A percentile compares a stretch with the other conserved stretches of the same genome.
Evolutionary conservation across 495 filamentous ascomycete species (phyloP).

Genomic region (Neurospora sp.): DNA sequence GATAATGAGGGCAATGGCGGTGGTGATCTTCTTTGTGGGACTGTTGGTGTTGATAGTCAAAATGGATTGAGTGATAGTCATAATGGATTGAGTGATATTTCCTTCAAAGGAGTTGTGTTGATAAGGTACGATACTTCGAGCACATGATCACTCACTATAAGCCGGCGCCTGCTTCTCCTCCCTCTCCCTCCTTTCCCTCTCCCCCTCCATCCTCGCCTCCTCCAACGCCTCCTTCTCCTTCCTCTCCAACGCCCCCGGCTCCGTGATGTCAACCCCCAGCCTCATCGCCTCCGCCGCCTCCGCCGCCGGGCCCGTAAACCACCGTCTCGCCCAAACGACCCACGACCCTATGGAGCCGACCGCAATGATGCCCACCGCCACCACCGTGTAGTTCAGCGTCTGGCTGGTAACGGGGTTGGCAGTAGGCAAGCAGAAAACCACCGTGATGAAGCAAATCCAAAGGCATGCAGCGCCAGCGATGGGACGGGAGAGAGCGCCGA

Average conservation of each 20-base stretch:
- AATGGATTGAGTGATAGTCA: background rate
- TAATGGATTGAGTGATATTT: background rate
- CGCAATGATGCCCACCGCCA: slow-evolving; percentile 50
- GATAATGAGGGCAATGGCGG: background rate
- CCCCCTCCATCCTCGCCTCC: background rate
- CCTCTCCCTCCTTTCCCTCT: background rate
- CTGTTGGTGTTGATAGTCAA: background rate
- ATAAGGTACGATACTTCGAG: too few species aligned
- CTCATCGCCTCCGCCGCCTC: slow-evolving; percentile 42
- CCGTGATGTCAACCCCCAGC: slow-evolving; percentile 34
- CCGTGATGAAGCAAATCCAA: slow-evolving; percentile 50
- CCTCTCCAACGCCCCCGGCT: slow-evolving; percentile 39
- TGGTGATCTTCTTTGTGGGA: background rate
- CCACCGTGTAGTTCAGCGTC: slow-evolving; percentile 53
- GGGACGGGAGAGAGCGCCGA: slow-evolving; percentile 42
- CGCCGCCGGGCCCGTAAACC: slow-evolving; percentile 48
- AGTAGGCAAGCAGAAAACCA: slow-evolving; percentile 54
- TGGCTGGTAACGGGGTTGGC: slow-evolving; percentile 47
- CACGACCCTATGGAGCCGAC: slow-evolving; percentile 26
- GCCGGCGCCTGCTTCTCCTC: background rate
- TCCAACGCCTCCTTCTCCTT: slow-evolving; percentile 19
- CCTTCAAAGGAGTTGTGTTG: background rate
- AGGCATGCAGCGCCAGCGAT: slow-evolving; percentile 40
- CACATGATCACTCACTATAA: background rate
- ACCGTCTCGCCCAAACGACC: slow-evolving; percentile 37